Percentiles rank a stretch among this genome's conserved stretches.
Conservation (phyloP, 768 basidiomycete genomes). For the Suillus hirtellus region DNA sequence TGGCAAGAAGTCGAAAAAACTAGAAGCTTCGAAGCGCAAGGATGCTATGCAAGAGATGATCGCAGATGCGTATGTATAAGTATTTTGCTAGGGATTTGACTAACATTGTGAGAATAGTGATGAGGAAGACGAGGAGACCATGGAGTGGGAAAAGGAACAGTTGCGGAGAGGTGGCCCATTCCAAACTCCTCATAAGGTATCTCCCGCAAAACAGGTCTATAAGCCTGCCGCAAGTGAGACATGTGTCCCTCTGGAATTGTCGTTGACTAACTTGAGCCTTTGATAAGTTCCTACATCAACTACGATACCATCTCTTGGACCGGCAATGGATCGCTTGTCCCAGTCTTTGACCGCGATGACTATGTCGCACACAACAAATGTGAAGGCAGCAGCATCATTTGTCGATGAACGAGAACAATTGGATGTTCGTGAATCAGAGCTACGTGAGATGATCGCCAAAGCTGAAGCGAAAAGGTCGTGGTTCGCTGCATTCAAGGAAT, state of each 20-base stretch:
- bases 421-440: conserved; percentile 66
- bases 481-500: conserved; percentile 77
- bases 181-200: conserved; percentile 34
- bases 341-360: conserved; percentile 60
- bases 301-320: conserved; percentile 62
- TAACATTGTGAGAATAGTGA: conserved; percentile 42
- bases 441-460: conserved; percentile 70
- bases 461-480: conserved; percentile 81
- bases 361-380: conserved; percentile 66
- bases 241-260: conserved; percentile 5
- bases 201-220: conserved; percentile 57
- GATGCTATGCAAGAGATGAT: conserved; percentile 81
- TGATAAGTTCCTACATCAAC: conserved; percentile 63
- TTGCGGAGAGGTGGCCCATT: conserved; percentile 70
- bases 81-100: background rate
- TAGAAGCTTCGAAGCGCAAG: conserved; percentile 64
- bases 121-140: conserved; percentile 82
- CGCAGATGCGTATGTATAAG: conserved; percentile 65
- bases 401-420: conserved; percentile 65
- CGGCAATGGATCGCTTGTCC: conserved; percentile 61
- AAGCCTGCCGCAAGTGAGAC: conserved; percentile 69
- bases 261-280: conserved; percentile 15
- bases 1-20: conserved; percentile 78
- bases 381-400: conserved; percentile 54
- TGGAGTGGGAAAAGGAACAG: conserved; percentile 86